phyloP scores from a whole-genome alignment of 805 yeast genomes.

The Metschnikowia vanudenii region DNA sequence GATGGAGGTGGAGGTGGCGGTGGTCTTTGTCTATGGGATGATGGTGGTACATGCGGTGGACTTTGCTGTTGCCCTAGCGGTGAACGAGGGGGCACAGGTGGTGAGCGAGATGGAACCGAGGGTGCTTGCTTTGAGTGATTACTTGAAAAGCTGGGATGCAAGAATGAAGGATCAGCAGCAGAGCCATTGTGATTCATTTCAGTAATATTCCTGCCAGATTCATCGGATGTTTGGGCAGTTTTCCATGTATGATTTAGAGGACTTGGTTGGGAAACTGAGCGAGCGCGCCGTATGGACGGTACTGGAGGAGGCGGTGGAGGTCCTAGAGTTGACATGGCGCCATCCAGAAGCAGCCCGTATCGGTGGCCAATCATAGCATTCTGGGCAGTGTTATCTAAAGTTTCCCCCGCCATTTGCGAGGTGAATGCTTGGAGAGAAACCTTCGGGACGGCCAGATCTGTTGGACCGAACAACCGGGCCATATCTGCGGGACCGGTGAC shows the following conservation, averaged over 20 bases:
- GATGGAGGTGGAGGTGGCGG: slow-evolving; percentile 47
- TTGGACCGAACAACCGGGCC: slow-evolving; percentile 32
- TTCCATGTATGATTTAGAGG: slow-evolving; percentile 7
- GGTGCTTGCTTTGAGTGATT: not conserved
- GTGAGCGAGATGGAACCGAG: slow-evolving; percentile 1
- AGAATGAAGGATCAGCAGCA: no score
- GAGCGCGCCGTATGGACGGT: slow-evolving; percentile 37
- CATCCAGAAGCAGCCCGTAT: not conserved
- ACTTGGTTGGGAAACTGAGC: slow-evolving; percentile 33
- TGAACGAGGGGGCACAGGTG: slow-evolving; percentile 28
- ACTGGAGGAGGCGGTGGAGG: slow-evolving; percentile 29
- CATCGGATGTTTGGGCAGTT: not conserved
- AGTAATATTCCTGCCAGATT: not conserved
- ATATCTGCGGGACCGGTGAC: slow-evolving; percentile 32
- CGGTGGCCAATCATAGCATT: slow-evolving; percentile 26
- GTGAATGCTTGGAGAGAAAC: slow-evolving; percentile 41
- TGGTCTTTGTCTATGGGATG: slow-evolving; percentile 1
- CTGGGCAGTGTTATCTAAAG: slow-evolving; percentile 34
- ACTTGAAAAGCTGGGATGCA: not conserved
- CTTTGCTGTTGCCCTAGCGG: slow-evolving; percentile 12
- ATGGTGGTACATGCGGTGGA: not conserved
- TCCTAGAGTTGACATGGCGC: slow-evolving; percentile 2
- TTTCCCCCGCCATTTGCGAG: slow-evolving; percentile 41
- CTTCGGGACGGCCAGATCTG: slow-evolving; percentile 23
- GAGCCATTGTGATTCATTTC: not conserved